A percentile compares a stretch with the other conserved stretches of the same genome.
Conservation (phyloP, 2,329 filamentous ascomycete species). For the Escovopsis sp. region DNA sequence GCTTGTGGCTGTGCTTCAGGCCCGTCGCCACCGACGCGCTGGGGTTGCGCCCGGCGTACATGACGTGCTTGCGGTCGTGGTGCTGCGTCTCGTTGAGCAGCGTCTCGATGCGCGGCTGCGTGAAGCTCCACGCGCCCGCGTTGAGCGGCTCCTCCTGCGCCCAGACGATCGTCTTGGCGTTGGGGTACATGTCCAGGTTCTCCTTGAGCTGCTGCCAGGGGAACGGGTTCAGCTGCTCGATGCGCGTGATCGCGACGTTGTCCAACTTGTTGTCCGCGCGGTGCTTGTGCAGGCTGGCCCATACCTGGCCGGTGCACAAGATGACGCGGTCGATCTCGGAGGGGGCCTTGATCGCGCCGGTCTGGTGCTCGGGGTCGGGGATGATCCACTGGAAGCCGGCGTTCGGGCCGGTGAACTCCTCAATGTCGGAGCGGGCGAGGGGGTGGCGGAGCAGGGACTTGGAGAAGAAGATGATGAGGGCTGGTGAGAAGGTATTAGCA, state of each 20-base stretch:
- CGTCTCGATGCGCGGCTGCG: slow-evolving; percentile 95
- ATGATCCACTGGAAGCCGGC: slow-evolving; percentile 97
- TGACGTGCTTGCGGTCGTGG: slow-evolving; percentile 87
- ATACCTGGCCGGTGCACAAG: slow-evolving; percentile 90
- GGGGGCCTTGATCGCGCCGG: slow-evolving; percentile 55
- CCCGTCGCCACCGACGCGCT: slow-evolving; percentile 90
- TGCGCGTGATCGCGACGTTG: slow-evolving; percentile 82
- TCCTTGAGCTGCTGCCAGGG: slow-evolving; percentile 94
- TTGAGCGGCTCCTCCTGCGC: slow-evolving; percentile 95
- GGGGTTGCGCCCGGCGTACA: slow-evolving; percentile 90
- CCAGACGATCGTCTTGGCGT: slow-evolving; percentile 96
- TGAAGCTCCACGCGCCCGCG: slow-evolving; percentile 90
- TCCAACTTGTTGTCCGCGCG: slow-evolving; percentile 74
- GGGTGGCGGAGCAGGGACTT: slow-evolving; percentile 94
- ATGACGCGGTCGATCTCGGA: slow-evolving; percentile 90
- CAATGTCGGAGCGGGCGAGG: slow-evolving; percentile 72
- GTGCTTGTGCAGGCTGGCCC: slow-evolving; percentile 78
- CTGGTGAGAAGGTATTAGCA: slow-evolving; percentile 35
- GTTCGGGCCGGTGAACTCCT: slow-evolving; percentile 70
- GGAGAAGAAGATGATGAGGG: slow-evolving; percentile 94
- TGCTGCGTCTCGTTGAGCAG: slow-evolving; percentile 83
- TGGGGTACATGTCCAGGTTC: slow-evolving; percentile 92
- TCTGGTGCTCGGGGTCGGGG: slow-evolving; percentile 70
- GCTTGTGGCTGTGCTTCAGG: slow-evolving; percentile 71
- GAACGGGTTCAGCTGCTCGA: slow-evolving; percentile 98